Base-by-base conservation (phyloP, 2,329 filamentous ascomycete species). In the Trematosphaeria pertusa region DNA sequence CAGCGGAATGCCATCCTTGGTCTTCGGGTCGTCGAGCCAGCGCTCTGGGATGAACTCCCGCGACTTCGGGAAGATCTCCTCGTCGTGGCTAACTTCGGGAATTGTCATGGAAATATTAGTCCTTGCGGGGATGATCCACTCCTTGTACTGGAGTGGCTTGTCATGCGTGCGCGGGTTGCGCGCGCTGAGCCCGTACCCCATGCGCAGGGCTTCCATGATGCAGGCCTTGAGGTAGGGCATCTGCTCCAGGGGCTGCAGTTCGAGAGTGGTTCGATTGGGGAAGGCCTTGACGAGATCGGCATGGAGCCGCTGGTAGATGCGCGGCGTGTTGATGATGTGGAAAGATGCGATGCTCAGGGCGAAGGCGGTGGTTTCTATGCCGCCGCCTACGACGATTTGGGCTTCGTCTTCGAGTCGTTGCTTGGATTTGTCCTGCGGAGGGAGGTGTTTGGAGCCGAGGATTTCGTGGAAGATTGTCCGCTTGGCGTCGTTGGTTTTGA, bases 141-240 rank as follows among this genome's bases (percentile, higher is more conserved):
- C 43, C 7, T 51, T 48, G 41, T 67, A 70, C 15, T 41, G 39
- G 3, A 70, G 11, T 4, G 52, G 48, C 10, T 43, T 49, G 6
- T 50, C 51, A 21, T 61, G 54, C n/a, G 69, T 66, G 6, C 73
- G 63, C 3, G 71, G 66, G 28, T 71, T 69, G 4, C 74, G 58
- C 3, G 71, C 70, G 10, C 69, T 72, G 1, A 75, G 56, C 1
- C 73, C 73, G 39, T 74, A 75, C 2, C 58, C 62, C 11, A 77
- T 58, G 1, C 72, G 62, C 11, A 63, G 54, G 5, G 63, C 58
- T 41, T 75, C 71, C 52, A 65, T 63, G 39, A 62, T 50, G 19
- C 54, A 56, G 0, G 62, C 64, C 33, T 56, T 61, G 9, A 67
- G 51, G 34, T 65, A 67, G 5, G 61, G 53, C 50, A 65, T 53